Conservation (phyloP, 805 yeast genomes). For the Candida parachauliodes region DNA sequence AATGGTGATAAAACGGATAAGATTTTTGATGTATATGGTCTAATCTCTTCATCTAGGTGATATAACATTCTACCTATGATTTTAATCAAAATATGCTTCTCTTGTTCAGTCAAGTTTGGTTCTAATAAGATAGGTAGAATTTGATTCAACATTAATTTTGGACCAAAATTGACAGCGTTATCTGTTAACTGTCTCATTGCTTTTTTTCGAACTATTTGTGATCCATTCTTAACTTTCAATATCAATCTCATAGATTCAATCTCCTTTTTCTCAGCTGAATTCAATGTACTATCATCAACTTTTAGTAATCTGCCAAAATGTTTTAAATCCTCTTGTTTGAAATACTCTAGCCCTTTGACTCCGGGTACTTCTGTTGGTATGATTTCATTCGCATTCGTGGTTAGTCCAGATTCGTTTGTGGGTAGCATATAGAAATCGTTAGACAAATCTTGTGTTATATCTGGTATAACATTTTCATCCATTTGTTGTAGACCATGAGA, state of each 20-base stretch:
- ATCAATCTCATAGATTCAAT: slow-evolving; percentile 59
- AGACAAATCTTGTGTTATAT: slow-evolving; percentile 11
- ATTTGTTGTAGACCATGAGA: slow-evolving; percentile 41
- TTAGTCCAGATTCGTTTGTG: slow-evolving; percentile 25
- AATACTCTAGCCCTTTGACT: slow-evolving; percentile 59
- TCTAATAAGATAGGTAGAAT: slow-evolving; percentile 77
- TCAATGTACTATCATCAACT: slow-evolving; percentile 24
- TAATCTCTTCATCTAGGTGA: slow-evolving; percentile 58
- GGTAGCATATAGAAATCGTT: slow-evolving; percentile 53
- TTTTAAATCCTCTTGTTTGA: slow-evolving; percentile 68
- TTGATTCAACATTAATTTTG: slow-evolving; percentile 62
- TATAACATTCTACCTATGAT: slow-evolving; percentile 66
- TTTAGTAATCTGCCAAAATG: slow-evolving; percentile 58
- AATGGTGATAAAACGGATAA: slow-evolving; percentile 74
- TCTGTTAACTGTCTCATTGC: slow-evolving; percentile 67
- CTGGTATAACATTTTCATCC: slow-evolving; percentile 30
- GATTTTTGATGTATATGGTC: slow-evolving; percentile 73
- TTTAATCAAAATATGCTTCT: slow-evolving; percentile 78
- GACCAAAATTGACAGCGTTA: slow-evolving; percentile 62
- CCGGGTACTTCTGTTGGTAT: slow-evolving; percentile 53
- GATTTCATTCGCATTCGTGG: slow-evolving; percentile 16
- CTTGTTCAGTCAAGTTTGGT: slow-evolving; percentile 70
- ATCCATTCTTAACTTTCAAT: slow-evolving; percentile 74
- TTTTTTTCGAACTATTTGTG: slow-evolving; percentile 60
- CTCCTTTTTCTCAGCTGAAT: slow-evolving; percentile 55